Evolutionary conservation across 352 stramenopile genomes (phyloP), one percentile per base, ranked within the genome.

Genomic region (Plasmopara muralis): DNA sequence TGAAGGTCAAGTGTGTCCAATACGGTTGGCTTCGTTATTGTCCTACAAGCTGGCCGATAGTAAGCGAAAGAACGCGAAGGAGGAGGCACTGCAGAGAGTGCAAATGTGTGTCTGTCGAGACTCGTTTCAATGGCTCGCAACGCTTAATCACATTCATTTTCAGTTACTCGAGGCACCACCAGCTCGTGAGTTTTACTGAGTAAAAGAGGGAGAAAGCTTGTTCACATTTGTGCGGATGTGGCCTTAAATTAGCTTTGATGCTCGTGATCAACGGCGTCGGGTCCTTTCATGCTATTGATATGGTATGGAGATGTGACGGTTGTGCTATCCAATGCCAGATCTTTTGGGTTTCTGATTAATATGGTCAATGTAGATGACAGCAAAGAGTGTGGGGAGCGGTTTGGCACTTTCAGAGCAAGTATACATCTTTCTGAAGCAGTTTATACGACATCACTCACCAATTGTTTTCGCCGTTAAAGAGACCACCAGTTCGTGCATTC

Each of bases 121-220:
- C 60, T 78, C 78, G 44, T 84, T 83, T 53, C 75, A 89, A 57
- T 83, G 74, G 72, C 72, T 89, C 25, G 75, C 78, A 43, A 87
- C 78, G 38, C 62, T 89, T 16, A 89, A 85, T 50, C 67, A 87
- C 20, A 50, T 89, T 28, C 78, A 89, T 44, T 89, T 83, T 38
- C 51, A 78, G 54, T 50, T 89, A 18, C 56, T 85, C 28, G 58
- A 83, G 5, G 61, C 58, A n/a, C 9, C 72, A 6, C 57, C 75
- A 6, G 57, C 60, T 31, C 74, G 78, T 89, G 62, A 38, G 69
- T 47, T 41, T 2, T 5, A 33, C 6, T 40, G 2, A 54, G 15
- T 8, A 13, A 33, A 15, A 20, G 34, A 45, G 30, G 38, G 39
- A n/a, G 28, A 35, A n/a, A 37, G 47, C n/a, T 38, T 18, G 30